phyloP scores from a whole-genome alignment of 352 stramenopile species.

The Globisporangium orthogonon region DNA sequence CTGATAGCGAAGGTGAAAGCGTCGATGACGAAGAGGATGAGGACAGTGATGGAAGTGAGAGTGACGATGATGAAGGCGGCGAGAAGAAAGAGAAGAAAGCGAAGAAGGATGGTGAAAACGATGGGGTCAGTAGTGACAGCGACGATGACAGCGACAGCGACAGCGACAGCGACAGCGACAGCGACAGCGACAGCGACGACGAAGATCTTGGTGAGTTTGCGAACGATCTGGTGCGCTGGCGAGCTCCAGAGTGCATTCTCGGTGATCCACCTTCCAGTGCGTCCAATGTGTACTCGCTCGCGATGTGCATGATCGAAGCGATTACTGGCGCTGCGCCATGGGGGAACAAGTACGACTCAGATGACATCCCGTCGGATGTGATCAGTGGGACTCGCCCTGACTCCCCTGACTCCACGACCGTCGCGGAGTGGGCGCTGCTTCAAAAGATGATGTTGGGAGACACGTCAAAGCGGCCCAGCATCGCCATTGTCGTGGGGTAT shows the following conservation, averaged over 20 bases:
- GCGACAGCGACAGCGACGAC: no score
- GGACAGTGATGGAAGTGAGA: no score
- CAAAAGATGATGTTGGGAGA: neutral
- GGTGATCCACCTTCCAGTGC: neutral
- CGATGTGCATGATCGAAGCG: slow-evolving; percentile 2
- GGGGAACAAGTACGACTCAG: neutral
- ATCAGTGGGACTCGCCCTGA: neutral
- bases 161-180: no score
- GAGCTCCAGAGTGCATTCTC: slow-evolving; percentile 1
- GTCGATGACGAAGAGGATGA: no score
- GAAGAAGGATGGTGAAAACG: no score
- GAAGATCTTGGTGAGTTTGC: no score
- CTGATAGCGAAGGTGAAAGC: no score
- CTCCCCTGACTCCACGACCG: neutral
- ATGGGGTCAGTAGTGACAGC: no score
- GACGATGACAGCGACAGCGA: no score
- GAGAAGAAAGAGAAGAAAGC: no score
- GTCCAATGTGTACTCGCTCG: slow-evolving; percentile 3
- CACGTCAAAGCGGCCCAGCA: neutral
- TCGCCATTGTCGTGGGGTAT: neutral
- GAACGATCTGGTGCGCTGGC: neutral
- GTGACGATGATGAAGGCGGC: no score
- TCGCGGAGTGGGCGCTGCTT: neutral
- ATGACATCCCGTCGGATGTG: neutral
- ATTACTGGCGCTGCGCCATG: neutral